Conservation (phyloP, 495 filamentous ascomycete genomes). For the Neurospora tetrasperma region DNA sequence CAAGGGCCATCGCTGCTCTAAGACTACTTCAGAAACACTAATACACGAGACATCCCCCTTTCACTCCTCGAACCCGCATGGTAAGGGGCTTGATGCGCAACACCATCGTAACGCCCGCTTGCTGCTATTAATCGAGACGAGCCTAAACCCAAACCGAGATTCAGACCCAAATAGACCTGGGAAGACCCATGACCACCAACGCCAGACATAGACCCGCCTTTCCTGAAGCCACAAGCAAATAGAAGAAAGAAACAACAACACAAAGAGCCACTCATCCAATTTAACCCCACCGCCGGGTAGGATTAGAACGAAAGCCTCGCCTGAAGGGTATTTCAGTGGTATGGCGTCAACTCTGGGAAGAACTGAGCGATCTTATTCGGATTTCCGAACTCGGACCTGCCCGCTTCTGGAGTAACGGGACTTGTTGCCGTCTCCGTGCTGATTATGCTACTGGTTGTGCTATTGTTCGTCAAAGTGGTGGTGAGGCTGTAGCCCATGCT, state of each 20-base stretch:
- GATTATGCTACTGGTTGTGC: conserved; percentile 1
- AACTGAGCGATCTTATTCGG: conserved; percentile 28
- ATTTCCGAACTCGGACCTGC: conserved; percentile 24
- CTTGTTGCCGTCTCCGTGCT: conserved; percentile 7
- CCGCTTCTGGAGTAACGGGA: conserved; percentile 18
- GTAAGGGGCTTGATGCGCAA: not conserved
- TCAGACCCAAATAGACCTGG: not conserved
- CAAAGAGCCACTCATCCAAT: not conserved
- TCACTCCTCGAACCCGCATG: not conserved
- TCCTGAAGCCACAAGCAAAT: not conserved
- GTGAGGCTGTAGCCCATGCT: not conserved
- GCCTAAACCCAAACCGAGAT: not conserved
- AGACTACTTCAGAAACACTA: not conserved
- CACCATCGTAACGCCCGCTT: not conserved
- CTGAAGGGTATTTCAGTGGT: not conserved
- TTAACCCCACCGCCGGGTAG: not conserved
- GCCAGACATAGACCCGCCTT: not conserved
- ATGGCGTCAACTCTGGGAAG: conserved; percentile 24
- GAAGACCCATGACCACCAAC: not conserved
- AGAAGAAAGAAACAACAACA: not conserved
- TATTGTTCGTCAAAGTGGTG: conserved; percentile 1
- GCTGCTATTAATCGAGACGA: not conserved
- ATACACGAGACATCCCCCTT: not conserved
- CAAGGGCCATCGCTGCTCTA: not conserved
- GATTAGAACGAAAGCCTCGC: not conserved